Evolutionary conservation across 805 yeast species (phyloP).

Genomic region (Spathaspora girioi): DNA sequence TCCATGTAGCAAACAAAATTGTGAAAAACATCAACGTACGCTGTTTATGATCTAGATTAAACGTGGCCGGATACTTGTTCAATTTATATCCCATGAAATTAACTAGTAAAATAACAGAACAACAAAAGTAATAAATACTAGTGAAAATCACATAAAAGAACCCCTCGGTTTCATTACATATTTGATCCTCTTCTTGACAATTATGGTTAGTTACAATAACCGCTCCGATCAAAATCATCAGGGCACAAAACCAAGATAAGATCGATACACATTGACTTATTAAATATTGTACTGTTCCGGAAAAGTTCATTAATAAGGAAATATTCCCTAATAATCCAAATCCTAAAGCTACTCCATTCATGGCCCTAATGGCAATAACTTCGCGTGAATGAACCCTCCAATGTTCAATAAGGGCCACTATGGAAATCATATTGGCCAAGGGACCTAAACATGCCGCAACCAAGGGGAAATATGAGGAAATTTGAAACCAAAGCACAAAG

Average conservation of each 20-base stretch:
- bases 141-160: constrained; percentile 79
- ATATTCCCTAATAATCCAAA: constrained; percentile 67
- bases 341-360: constrained; percentile 62
- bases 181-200: constrained; percentile 9
- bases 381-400: constrained; percentile 51
- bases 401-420: constrained; percentile 64
- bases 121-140: constrained; percentile 53
- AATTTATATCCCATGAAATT: constrained; percentile 61
- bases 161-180: constrained; percentile 48
- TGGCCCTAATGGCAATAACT: constrained; percentile 31
- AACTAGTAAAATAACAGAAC: constrained; percentile 48
- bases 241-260: constrained; percentile 61
- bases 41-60: constrained; percentile 65
- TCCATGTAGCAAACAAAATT: constrained; percentile 62
- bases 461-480: constrained; percentile 71
- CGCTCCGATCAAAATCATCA: constrained; percentile 47
- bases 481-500: constrained; percentile 55
- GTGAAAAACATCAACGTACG: constrained; percentile 72
- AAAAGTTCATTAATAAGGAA: constrained; percentile 67
- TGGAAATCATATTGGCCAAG: constrained; percentile 66
- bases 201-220: constrained; percentile 35
- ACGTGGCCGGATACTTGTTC: constrained; percentile 64
- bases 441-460: constrained; percentile 79
- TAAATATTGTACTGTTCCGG: constrained; percentile 54
- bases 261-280: constrained; percentile 62